Percentiles rank a stretch among this genome's conserved stretches.
phyloP scores from a whole-genome alignment of 108 stramenopile species.

The Chaetoceros tenuissimus region DNA sequence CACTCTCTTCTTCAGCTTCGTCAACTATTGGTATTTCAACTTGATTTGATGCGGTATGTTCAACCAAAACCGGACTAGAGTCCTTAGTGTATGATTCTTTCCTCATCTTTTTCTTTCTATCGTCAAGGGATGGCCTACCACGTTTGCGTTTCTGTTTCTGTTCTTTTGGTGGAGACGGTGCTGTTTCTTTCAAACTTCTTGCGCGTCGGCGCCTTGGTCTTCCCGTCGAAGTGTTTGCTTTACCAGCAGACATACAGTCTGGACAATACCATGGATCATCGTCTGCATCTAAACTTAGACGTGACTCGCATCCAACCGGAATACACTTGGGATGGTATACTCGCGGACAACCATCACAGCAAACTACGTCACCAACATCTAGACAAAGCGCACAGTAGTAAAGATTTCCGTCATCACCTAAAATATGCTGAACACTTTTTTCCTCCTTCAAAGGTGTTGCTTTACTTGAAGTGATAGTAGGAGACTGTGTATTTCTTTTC shows the following conservation, averaged over 20 bases:
- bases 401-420: conserved; percentile 67
- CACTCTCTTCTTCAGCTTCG: conserved; percentile 4
- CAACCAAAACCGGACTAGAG: no score
- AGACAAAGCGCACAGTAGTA: conserved; percentile 58
- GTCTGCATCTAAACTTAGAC: conserved; percentile 43
- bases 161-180: not conserved
- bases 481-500: not conserved
- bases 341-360: conserved; percentile 77
- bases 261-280: conserved; percentile 85
- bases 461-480: no score
- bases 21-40: no score
- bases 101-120: not conserved
- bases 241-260: conserved; percentile 21
- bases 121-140: not conserved
- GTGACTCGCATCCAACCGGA: conserved; percentile 31
- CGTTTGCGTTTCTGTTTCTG: no score
- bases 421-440: not conserved
- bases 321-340: conserved; percentile 69
- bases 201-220: not conserved
- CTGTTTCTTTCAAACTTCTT: not conserved
- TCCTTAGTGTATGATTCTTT: not conserved
- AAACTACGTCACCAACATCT: conserved; percentile 71
- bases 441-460: not conserved
- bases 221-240: not conserved
- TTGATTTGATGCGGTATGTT: no score